A percentile compares a stretch with the other conserved stretches of the same genome.
phyloP scores from a whole-genome alignment of 305 asterid genomes.

The Fraxinus greggii region DNA sequence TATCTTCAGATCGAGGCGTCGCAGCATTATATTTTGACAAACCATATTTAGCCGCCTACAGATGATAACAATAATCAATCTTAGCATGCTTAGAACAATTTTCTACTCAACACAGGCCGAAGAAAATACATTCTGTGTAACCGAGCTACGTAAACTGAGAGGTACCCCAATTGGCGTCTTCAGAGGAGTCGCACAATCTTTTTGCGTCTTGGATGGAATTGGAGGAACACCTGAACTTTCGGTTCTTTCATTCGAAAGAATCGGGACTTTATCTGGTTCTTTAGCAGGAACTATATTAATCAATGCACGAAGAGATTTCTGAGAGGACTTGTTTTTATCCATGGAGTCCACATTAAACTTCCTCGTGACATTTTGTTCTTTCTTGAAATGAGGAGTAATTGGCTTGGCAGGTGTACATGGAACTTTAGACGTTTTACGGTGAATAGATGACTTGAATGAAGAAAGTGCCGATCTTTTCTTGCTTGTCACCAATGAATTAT shows the following conservation, averaged over 20 bases:
- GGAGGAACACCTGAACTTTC: constrained; percentile 30
- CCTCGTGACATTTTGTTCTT: constrained; percentile 34
- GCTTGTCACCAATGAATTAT: constrained; percentile 29
- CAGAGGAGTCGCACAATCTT: constrained; percentile 44
- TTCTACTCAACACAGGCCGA: not conserved
- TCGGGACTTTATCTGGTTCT: constrained; percentile 36
- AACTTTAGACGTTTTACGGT: constrained; percentile 39
- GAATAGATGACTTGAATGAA: constrained; percentile 36
- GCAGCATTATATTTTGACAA: constrained; percentile 35
- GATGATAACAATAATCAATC: constrained; percentile 10
- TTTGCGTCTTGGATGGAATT: constrained; percentile 25
- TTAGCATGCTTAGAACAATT: not conserved
- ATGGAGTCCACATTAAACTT: constrained; percentile 22
- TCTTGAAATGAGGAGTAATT: constrained; percentile 45
- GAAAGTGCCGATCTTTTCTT: constrained; percentile 43
- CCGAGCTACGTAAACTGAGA: constrained; percentile 5
- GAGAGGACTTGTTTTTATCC: constrained; percentile 35
- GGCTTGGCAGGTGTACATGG: constrained; percentile 54
- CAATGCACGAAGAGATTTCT: constrained; percentile 43
- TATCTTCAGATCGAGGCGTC: constrained; percentile 48
- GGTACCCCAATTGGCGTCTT: constrained; percentile 45
- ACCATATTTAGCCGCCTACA: constrained; percentile 48
- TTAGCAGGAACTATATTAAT: constrained; percentile 41
- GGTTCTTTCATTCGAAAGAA: constrained; percentile 29
- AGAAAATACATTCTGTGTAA: not conserved